Conservation (phyloP, 352 stramenopile species). For the Phytophthora pisi region DNA sequence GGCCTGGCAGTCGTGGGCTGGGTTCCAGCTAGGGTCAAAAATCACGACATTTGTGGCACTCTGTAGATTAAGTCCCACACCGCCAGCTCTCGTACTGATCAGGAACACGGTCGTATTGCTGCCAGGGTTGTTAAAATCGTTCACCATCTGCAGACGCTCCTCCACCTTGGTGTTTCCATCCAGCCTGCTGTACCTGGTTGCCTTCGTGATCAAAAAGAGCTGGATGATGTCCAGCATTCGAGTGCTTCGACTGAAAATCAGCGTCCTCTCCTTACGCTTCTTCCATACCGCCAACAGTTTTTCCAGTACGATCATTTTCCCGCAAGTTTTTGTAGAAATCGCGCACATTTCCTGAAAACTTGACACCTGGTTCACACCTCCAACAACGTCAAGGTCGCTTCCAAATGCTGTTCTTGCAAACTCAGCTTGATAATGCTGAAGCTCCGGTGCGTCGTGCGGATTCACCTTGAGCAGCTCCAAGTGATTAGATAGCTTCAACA, state of each 20-base stretch:
- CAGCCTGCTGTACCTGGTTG: constrained; percentile 61
- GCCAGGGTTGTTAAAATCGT: constrained; percentile 68
- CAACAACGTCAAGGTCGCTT: constrained; percentile 53
- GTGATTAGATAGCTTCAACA: constrained; percentile 84
- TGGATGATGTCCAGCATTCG: constrained; percentile 86
- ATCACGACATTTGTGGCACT: constrained; percentile 87
- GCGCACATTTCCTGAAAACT: constrained; percentile 61
- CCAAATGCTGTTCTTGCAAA: constrained; percentile 72
- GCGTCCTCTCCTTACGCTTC: constrained; percentile 64
- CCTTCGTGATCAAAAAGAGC: constrained; percentile 74
- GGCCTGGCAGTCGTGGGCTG: constrained; percentile 83
- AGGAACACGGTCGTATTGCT: constrained; percentile 73
- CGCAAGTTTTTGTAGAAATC: constrained; percentile 74
- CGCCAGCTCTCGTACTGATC: constrained; percentile 80
- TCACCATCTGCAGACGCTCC: constrained; percentile 74
- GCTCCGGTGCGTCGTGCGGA: constrained; percentile 47
- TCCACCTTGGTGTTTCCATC: constrained; percentile 81
- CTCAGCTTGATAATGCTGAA: constrained; percentile 58
- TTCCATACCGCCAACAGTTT: constrained; percentile 73
- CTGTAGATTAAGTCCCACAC: constrained; percentile 78
- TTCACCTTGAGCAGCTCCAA: constrained; percentile 84
- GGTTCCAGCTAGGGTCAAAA: constrained; percentile 90
- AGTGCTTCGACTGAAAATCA: constrained; percentile 81
- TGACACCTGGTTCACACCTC: constrained; percentile 62
- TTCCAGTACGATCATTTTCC: constrained; percentile 83